Percentiles rank a stretch among this genome's conserved stretches.
Evolutionary conservation across 1,284 basidiomycete genomes (phyloP).

Genomic region (Ceratobasidium sp.): DNA sequence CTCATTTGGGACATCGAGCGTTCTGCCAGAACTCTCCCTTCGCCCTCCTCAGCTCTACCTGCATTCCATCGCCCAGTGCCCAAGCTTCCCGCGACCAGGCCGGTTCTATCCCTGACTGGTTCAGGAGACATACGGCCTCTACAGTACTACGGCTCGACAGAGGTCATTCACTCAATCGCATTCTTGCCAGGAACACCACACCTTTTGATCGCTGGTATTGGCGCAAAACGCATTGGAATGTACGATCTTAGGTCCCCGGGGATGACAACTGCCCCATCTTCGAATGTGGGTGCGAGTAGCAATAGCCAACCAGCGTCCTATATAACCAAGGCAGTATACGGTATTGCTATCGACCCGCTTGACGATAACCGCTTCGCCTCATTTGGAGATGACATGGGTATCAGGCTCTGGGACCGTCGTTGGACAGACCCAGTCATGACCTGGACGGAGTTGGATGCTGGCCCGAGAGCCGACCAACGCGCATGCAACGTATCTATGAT

Average conservation of each 20-base stretch:
- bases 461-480: constrained; percentile 70
- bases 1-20: constrained; percentile 80
- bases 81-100: constrained; percentile 24
- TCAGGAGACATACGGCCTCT: constrained; percentile 36
- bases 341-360: constrained; percentile 76
- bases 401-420: constrained; percentile 80
- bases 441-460: constrained; percentile 80
- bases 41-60: constrained; percentile 49
- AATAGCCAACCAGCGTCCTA: constrained; percentile 41
- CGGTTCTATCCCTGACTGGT: constrained; percentile 8
- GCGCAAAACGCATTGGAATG: constrained; percentile 45
- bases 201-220: constrained; percentile 48
- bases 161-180: constrained; percentile 47
- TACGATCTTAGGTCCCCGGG: constrained; percentile 46
- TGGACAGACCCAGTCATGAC: constrained; percentile 71
- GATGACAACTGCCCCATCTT: constrained; percentile 13
- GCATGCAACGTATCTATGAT: constrained; percentile 62
- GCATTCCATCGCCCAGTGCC: constrained; percentile 54
- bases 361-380: constrained; percentile 76
- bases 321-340: constrained; percentile 69
- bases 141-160: constrained; percentile 47
- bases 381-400: constrained; percentile 72
- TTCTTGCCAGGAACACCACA: constrained; percentile 47
- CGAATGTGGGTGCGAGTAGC: constrained; percentile 5
- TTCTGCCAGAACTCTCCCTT: constrained; percentile 60